Conservation (phyloP, 495 filamentous ascomycete species). For the Recurvomyces mirabilis region DNA sequence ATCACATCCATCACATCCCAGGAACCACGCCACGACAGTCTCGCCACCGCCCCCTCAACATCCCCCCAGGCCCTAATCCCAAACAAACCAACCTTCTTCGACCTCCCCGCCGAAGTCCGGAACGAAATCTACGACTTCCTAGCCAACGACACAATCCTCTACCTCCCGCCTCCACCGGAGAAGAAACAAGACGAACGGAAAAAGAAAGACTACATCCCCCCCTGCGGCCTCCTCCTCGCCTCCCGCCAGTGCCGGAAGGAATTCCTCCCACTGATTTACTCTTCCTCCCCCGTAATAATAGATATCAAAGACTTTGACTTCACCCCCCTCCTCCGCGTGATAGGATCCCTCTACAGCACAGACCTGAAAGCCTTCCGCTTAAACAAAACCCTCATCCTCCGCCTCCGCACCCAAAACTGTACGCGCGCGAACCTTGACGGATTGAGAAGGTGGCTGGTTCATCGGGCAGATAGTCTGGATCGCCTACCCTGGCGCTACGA, state of each 20-base stretch:
- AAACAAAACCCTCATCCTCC: conserved; percentile 9
- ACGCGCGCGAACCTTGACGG: conserved; percentile 1
- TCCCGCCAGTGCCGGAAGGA: conserved; percentile 12
- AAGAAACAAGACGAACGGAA: background rate
- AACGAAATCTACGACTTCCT: conserved; percentile 15
- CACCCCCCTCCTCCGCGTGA: conserved; percentile 3
- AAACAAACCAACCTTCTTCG: conserved; percentile 13
- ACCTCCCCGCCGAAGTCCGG: conserved; percentile 18
- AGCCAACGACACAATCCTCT: conserved; percentile 4
- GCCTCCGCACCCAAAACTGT: conserved; percentile 8
- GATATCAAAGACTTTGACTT: conserved; percentile 18
- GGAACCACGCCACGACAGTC: background rate
- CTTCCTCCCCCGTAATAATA: conserved; percentile 1
- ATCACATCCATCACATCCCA: background rate
- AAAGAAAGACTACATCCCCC: background rate
- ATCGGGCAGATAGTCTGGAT: conserved; percentile 10
- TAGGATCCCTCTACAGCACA: conserved; percentile 12
- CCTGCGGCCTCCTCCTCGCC: conserved; percentile 6
- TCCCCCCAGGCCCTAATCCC: background rate
- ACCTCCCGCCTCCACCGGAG: background rate
- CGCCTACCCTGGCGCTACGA: conserved; percentile 12
- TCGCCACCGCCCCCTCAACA: conserved; percentile 5
- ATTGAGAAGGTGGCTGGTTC: conserved; percentile 11
- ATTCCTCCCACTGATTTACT: conserved; percentile 14
- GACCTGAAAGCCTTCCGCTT: conserved; percentile 15